phyloP scores from a whole-genome alignment of 192 early-diverging fungal species.

The Chytriomyces confervae region DNA sequence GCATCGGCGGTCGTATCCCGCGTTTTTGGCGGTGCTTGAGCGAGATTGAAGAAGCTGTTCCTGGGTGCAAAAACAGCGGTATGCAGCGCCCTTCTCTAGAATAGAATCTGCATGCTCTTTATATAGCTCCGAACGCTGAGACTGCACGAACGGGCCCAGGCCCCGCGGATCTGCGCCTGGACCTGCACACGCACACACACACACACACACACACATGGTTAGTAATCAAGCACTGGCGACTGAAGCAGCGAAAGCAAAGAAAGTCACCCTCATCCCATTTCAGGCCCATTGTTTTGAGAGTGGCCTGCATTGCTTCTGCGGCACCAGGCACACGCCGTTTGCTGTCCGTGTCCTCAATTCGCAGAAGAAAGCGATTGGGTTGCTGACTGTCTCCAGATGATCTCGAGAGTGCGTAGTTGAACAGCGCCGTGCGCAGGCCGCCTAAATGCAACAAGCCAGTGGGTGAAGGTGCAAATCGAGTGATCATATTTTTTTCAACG shows the following conservation, averaged over 20 bases:
- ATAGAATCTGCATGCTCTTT: constrained; percentile 68
- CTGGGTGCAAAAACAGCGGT: constrained; percentile 86
- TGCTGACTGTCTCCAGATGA: constrained; percentile 60
- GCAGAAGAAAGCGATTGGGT: constrained; percentile 68
- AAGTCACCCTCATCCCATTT: constrained; percentile 71
- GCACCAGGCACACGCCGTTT: constrained; percentile 76
- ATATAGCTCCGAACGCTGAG: constrained; percentile 77
- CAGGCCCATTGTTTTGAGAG: constrained; percentile 79
- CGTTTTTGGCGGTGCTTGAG: constrained; percentile 56
- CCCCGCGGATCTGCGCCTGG: neutral
- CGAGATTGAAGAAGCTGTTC: constrained; percentile 70
- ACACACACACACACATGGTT: neutral
- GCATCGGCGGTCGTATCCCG: constrained; percentile 84
- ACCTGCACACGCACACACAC: neutral
- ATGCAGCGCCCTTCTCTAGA: constrained; percentile 69
- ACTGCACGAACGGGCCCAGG: constrained; percentile 77
- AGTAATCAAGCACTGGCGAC: neutral
- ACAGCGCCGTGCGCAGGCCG: constrained; percentile 89
- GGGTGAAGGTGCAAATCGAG: constrained; percentile 91
- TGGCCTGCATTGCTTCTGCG: constrained; percentile 66
- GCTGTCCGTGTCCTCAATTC: constrained; percentile 94
- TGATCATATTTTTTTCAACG: neutral
- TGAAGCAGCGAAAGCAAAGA: neutral
- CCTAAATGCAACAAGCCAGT: constrained; percentile 93
- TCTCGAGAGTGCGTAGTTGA: constrained; percentile 85